A percentile compares a stretch with the other conserved stretches of the same genome.
Conservation (phyloP, 2,329 filamentous ascomycete genomes). For the Diaporthe amygdali region DNA sequence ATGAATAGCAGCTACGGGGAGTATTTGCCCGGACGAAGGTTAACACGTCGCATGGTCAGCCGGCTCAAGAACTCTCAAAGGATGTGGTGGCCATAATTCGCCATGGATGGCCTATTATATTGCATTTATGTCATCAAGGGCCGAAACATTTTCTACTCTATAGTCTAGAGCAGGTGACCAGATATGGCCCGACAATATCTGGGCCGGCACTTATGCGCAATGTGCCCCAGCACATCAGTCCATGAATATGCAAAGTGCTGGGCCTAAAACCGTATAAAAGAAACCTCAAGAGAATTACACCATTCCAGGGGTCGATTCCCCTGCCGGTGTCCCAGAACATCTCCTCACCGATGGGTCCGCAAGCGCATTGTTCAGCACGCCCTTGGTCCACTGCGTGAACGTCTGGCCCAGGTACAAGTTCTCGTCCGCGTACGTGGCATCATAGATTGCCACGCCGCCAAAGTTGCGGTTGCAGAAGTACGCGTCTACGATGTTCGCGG, state of each 20-base stretch:
- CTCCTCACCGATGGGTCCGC: background rate
- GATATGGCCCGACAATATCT: background rate
- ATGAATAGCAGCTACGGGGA: no score
- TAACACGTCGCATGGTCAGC: no score
- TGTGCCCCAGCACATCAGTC: background rate
- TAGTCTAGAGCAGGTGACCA: background rate
- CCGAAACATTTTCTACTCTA: background rate
- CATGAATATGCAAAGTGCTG: background rate
- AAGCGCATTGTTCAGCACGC: background rate
- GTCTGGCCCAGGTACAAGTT: background rate
- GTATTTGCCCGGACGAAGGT: no score
- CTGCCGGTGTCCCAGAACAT: background rate
- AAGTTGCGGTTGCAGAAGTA: slow-evolving; percentile 44
- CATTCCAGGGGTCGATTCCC: background rate
- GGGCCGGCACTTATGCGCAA: background rate
- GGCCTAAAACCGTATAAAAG: background rate
- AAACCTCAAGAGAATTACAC: background rate
- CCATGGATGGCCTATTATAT: background rate
- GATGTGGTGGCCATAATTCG: background rate
- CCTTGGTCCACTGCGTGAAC: background rate
- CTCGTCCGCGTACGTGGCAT: slow-evolving; percentile 36
- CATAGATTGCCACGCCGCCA: slow-evolving; percentile 53
- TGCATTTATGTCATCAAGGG: background rate
- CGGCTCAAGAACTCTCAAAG: background rate
- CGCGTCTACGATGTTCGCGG: slow-evolving; percentile 45